Evolutionary conservation across 345 rosid species (phyloP).

Genomic region (Rhodamnia argentea): DNA sequence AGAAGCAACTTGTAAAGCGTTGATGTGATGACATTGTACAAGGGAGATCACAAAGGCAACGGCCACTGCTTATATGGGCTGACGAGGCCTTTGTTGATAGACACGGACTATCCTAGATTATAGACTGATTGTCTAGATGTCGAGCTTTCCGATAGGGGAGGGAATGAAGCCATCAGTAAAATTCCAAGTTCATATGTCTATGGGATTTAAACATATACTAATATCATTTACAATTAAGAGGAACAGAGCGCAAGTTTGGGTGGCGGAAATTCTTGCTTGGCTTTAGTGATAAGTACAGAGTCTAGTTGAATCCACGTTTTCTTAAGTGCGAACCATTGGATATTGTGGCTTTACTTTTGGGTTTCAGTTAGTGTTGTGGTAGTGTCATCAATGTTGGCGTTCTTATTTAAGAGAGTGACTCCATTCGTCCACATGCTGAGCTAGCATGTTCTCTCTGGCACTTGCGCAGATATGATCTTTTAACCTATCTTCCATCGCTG

Average conservation of each 20-base stretch:
- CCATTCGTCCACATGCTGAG: not conserved
- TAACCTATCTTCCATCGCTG: not conserved
- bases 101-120: not conserved
- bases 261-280: not conserved
- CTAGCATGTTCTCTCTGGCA: not conserved
- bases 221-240: not conserved
- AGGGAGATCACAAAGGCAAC: not conserved
- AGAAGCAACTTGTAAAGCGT: not conserved
- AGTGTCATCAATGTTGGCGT: not conserved
- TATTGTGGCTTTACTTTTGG: not conserved
- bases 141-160: not conserved
- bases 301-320: not conserved
- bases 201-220: not conserved
- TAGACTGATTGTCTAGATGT: not conserved
- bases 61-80: not conserved
- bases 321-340: not conserved
- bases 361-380: not conserved
- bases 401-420: not conserved
- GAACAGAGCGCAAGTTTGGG: not conserved
- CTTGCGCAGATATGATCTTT: not conserved
- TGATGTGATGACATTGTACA: not conserved
- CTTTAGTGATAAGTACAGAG: not conserved
- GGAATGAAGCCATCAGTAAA: not conserved
- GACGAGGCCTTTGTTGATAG: not conserved
- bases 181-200: not conserved